Evolutionary conservation across 2,329 filamentous ascomycete species (phyloP).

Genomic region (Penicillium sp.): DNA sequence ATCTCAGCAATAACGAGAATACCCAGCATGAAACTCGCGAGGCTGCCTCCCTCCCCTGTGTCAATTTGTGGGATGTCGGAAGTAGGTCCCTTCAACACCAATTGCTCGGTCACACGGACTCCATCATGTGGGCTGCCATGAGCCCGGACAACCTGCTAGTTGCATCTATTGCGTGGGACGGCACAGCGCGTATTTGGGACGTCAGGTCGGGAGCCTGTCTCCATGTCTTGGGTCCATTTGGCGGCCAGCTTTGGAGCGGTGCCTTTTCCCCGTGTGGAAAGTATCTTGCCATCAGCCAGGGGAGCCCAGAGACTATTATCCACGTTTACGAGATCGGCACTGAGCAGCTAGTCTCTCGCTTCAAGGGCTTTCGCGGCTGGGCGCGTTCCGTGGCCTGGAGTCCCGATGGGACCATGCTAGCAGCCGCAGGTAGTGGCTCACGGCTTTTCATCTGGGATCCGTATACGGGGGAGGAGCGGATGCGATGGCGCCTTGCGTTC

Average conservation of each 20-base stretch:
- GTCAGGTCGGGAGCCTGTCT: conserved; percentile 8
- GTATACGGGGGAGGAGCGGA: conserved; percentile 9
- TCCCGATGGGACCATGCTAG: conserved; percentile 11
- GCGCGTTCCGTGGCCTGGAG: conserved; percentile 11
- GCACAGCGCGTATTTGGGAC: conserved; percentile 14
- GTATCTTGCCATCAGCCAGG: conserved; percentile 12
- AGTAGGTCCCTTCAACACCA: conserved; percentile 6
- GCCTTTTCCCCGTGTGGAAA: conserved; percentile 14
- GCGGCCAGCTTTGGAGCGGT: conserved; percentile 7
- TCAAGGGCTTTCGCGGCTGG: neutral
- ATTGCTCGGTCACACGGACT: conserved; percentile 13
- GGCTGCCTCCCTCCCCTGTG: neutral
- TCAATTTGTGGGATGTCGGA: conserved; percentile 13
- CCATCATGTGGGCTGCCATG: conserved; percentile 13
- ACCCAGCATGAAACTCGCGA: conserved; percentile 8
- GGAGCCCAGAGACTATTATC: conserved; percentile 5
- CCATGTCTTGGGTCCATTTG: conserved; percentile 7
- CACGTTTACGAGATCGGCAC: conserved; percentile 10
- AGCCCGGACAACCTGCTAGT: conserved; percentile 8
- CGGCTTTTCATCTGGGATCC: conserved; percentile 12
- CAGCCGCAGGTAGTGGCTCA: neutral
- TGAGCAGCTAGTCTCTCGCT: neutral
- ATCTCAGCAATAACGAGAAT: conserved; percentile 9
- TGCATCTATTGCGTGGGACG: conserved; percentile 13
- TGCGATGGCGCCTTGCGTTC: conserved; percentile 9